Percentiles rank a stretch among this genome's conserved stretches.
Conservation (phyloP, 2,329 filamentous ascomycete species). For the Cladobotryum protrusum region DNA sequence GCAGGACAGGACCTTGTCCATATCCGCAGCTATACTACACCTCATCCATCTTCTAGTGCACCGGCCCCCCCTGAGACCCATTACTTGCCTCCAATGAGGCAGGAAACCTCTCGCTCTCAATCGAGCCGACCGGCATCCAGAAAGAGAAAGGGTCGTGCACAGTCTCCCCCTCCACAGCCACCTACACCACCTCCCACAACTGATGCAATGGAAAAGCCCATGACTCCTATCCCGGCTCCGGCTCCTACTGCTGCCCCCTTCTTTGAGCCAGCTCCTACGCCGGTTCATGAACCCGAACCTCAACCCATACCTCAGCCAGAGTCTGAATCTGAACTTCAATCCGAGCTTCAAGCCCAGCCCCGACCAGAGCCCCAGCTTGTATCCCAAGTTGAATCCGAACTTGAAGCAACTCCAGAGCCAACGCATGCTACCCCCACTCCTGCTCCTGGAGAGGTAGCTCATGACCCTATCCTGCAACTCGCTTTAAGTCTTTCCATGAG, state of each 20-base stretch:
- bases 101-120: conserved; percentile 12
- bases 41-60: conserved; percentile 13
- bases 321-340: neutral
- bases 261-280: neutral
- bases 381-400: neutral
- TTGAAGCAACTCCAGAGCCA: conserved; percentile 10
- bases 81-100: conserved; percentile 21
- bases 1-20: conserved; percentile 30
- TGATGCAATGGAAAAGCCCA: conserved; percentile 28
- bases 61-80: conserved; percentile 16
- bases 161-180: conserved; percentile 21
- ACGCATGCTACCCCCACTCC: neutral
- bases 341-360: neutral
- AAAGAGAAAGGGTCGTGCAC: conserved; percentile 11
- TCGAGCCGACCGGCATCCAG: conserved; percentile 15
- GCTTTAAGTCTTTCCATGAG: conserved; percentile 9
- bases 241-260: conserved; percentile 9
- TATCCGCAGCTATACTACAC: conserved; percentile 24
- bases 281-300: neutral
- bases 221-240: neutral
- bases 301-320: neutral
- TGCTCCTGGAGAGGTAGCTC: conserved; percentile 5
- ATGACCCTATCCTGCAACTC: conserved; percentile 10
- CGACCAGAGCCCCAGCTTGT: neutral
- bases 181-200: conserved; percentile 36